These are phyloP conservation scores for Actinidia chinensis DNA, from an alignment of 179 eudicot genomes.

Conservation along the genomic window DNA sequence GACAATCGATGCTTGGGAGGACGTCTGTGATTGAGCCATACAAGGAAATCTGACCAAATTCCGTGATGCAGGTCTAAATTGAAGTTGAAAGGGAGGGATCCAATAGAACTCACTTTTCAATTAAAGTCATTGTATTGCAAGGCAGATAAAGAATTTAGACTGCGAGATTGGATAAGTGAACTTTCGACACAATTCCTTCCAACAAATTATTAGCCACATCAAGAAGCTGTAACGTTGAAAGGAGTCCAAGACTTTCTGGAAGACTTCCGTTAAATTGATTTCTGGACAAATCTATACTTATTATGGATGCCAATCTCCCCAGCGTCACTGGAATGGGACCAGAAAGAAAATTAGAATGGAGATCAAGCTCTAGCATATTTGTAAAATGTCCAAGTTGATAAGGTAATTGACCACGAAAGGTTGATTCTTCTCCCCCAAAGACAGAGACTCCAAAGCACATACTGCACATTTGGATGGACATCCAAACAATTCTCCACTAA, in stretches of 20 bases:
- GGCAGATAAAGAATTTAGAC: accelerated
- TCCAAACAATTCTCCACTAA: neutral
- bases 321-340: neutral
- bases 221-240: neutral
- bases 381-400: neutral
- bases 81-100: constrained; percentile 8
- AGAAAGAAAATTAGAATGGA: neutral
- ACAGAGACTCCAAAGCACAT: neutral
- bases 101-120: neutral
- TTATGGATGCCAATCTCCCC: neutral
- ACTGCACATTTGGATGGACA: neutral
- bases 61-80: neutral
- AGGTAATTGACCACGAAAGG: constrained; percentile 7
- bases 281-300: neutral
- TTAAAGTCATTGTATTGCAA: neutral
- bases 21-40: neutral
- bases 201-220: neutral
- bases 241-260: neutral
- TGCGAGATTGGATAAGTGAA: neutral
- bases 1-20: neutral
- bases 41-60: neutral
- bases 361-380: neutral
- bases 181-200: neutral
- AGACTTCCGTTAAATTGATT: constrained; percentile 1
- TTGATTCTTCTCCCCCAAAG: neutral